Evolutionary conservation across 1,284 basidiomycete genomes (phyloP), one percentile per base, ranked within the genome.

Genomic region (Retiboletus flavoniger): DNA sequence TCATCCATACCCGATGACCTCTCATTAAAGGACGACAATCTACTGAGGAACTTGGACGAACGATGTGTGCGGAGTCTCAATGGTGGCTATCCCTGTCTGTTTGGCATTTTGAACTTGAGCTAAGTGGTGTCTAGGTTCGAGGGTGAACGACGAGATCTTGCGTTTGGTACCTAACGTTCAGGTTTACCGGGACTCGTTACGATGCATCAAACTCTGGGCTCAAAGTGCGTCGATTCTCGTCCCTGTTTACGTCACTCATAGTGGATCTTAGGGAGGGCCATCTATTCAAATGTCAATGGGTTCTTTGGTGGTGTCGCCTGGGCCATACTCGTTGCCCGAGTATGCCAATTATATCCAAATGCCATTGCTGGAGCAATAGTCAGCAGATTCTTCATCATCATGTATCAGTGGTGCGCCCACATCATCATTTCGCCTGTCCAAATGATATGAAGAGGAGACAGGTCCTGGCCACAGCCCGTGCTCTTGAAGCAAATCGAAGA

Each of bases 261-360:
- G 35, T 42, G 52, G 26, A 8, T 47, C 35, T 45, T 64, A 95
- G 93, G 87, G 60, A 82, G 95, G 73, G 97, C 95, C 24, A 97
- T 99, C 59, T 98, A 98, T 74, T 95, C 95, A 4, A 99, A 99
- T 73, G 93, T 98, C 16, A 93, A 96, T 66, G 97, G 96, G 26
- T 99, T 98, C 73, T 82, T 96, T 41, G 97, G 97, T 61, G 97
- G 97, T 74, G 96, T 99, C 4, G 96, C 95, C 19, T 99, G 97
- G 97, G 94, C 95, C 7, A 93, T 99, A 81, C 83, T 98, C 46
- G 95, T 98, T 11, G 97, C 97, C 45, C 87, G 97, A 69, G 95
- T 99, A 81, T 99, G 97, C 76, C 97, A 99, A 68, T 75, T 99
- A 54, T 99, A 98, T 71, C 97, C 97, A 31, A 97, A 91, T 63